Evolutionary conservation across 129 eudicot species (phyloP).

Genomic region (Gnaphalium uliginosum): DNA sequence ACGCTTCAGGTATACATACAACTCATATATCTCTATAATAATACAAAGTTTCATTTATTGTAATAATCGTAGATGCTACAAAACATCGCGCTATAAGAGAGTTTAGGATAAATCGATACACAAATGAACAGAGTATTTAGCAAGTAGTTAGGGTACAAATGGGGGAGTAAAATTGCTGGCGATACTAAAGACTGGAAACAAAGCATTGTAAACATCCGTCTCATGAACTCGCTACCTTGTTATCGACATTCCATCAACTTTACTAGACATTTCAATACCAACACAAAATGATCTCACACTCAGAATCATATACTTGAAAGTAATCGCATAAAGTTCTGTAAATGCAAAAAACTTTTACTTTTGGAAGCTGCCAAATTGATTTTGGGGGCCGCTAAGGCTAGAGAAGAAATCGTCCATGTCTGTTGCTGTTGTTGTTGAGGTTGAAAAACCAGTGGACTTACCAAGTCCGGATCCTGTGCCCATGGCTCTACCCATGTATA

Average conservation of each 20-base stretch:
- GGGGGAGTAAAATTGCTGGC: slow-evolving; percentile 13
- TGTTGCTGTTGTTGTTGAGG: slow-evolving; percentile 43
- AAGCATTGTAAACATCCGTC: not conserved
- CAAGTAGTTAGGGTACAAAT: slow-evolving; percentile 5
- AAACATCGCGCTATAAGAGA: not conserved
- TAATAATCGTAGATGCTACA: slow-evolving; percentile 1
- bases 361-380: slow-evolving; percentile 71
- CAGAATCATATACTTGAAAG: slow-evolving; percentile 6
- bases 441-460: slow-evolving; percentile 46
- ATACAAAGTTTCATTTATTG: not conserved
- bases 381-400: slow-evolving; percentile 51
- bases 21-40: not conserved
- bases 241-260: slow-evolving; percentile 2
- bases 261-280: slow-evolving; percentile 14
- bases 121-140: slow-evolving; percentile 6
- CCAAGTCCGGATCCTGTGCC: slow-evolving; percentile 70
- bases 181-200: not conserved
- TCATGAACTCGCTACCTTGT: slow-evolving; percentile 9
- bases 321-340: slow-evolving; percentile 4
- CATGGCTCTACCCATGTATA: slow-evolving; percentile 77
- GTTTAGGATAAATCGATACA: not conserved
- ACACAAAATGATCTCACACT: slow-evolving; percentile 16
- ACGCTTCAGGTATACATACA: not conserved
- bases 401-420: slow-evolving; percentile 57
- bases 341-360: slow-evolving; percentile 35